phyloP scores from a whole-genome alignment of 2,329 filamentous ascomycete genomes.

The Alternaria postmessia region DNA sequence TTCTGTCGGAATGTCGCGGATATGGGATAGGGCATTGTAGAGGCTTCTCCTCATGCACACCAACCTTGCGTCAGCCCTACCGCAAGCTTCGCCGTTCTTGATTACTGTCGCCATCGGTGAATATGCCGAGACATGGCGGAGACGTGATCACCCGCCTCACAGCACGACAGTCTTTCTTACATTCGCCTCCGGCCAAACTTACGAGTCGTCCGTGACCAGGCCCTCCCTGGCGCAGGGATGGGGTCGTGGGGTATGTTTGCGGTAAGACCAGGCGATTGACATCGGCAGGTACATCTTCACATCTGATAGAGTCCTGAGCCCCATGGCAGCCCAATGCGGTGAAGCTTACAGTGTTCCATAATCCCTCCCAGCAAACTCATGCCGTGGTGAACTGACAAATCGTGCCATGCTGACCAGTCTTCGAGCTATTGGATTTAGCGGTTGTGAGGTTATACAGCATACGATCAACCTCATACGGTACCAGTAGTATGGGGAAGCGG shows the following conservation, averaged over 20 bases:
- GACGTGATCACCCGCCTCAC: slow-evolving; percentile 2
- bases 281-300: neutral
- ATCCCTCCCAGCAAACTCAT: neutral
- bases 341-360: neutral
- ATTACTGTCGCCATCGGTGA: neutral
- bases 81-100: neutral
- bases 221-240: neutral
- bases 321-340: neutral
- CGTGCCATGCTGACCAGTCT: neutral
- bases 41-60: neutral
- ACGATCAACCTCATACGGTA: neutral
- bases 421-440: neutral
- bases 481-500: slow-evolving; percentile 3
- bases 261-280: neutral
- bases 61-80: neutral
- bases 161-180: slow-evolving; percentile 1
- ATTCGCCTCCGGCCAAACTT: neutral
- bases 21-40: neutral
- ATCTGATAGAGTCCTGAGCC: neutral
- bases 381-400: neutral
- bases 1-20: slow-evolving; percentile 5
- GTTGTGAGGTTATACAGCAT: neutral
- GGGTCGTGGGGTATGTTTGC: neutral
- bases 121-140: neutral
- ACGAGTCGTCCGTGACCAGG: neutral